Conservation (phyloP, 441 rosid genomes). For the Corymbia calophylla region DNA sequence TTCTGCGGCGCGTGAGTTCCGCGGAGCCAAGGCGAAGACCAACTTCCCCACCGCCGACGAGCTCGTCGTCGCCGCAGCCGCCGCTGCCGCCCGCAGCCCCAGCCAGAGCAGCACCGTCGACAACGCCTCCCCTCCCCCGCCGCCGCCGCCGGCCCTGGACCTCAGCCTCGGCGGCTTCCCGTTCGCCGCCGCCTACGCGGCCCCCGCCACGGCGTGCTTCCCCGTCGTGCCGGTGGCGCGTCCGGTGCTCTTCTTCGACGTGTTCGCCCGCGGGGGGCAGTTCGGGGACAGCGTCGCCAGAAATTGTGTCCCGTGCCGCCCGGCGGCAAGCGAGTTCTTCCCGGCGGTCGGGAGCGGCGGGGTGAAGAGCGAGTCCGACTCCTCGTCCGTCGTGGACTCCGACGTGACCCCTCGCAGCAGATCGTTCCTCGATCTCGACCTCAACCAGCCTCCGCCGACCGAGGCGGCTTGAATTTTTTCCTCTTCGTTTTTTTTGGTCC, state of each 20-base stretch:
- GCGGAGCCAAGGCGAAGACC: conserved; percentile 11
- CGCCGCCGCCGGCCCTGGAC: neutral
- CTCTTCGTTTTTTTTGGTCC: too few species aligned
- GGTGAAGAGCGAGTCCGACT: conserved; percentile 3
- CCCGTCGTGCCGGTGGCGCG: conserved; percentile 17
- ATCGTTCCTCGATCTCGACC: conserved; percentile 5
- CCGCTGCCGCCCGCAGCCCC: conserved; percentile 1
- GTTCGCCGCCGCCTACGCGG: neutral
- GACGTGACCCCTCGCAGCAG: neutral
- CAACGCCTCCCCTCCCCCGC: conserved; percentile 3
- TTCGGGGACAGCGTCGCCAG: neutral
- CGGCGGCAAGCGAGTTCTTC: conserved; percentile 2
- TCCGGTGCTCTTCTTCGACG: conserved; percentile 33
- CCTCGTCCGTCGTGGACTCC: neutral
- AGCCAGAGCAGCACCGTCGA: conserved; percentile 18
- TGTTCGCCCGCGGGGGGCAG: conserved; percentile 12
- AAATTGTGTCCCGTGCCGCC: conserved; percentile 11
- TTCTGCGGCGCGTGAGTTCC: conserved; percentile 8
- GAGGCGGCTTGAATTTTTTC: neutral
- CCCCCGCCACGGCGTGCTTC: neutral
- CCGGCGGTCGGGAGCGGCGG: neutral
- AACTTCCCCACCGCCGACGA: conserved; percentile 8
- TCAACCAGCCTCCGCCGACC: conserved; percentile 7
- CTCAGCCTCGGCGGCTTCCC: conserved; percentile 7
- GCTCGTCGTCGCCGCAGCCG: neutral